These are phyloP conservation scores for Mycena floridula DNA, from an alignment of 768 basidiomycete species.

Conservation along the genomic window DNA sequence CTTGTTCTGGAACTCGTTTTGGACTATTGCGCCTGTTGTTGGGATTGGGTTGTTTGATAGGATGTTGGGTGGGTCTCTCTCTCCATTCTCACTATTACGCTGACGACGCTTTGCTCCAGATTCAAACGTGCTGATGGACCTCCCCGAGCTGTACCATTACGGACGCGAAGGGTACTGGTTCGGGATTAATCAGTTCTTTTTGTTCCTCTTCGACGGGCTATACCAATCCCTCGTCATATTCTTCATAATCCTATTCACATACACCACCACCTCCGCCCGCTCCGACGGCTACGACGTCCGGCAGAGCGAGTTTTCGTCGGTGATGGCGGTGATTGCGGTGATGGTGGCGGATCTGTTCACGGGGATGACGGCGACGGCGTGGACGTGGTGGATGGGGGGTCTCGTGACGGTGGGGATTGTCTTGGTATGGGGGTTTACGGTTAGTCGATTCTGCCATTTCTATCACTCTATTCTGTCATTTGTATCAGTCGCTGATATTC, in stretches of 20 bases:
- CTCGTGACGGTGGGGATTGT: conserved; percentile 75
- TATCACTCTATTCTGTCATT: neutral
- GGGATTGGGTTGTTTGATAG: conserved; percentile 97
- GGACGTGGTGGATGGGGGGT: conserved; percentile 93
- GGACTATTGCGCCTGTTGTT: conserved; percentile 90
- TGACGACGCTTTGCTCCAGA: conserved; percentile 34
- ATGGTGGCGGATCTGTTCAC: conserved; percentile 80
- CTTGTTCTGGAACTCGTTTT: conserved; percentile 98
- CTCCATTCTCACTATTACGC: too few species aligned
- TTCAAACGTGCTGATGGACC: conserved; percentile 80
- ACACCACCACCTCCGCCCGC: conserved; percentile 66
- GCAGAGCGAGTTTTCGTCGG: conserved; percentile 81
- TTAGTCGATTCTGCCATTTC: conserved; percentile 28
- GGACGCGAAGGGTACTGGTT: conserved; percentile 86
- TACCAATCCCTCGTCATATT: conserved; percentile 88
- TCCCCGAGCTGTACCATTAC: conserved; percentile 87
- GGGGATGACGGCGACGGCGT: conserved; percentile 80
- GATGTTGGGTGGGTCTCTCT: conserved; percentile 57
- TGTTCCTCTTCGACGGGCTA: conserved; percentile 86
- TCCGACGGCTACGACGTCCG: conserved; percentile 71
- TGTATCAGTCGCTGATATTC: neutral
- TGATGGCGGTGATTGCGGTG: conserved; percentile 84
- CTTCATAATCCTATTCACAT: conserved; percentile 83
- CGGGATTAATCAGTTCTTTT: conserved; percentile 60
- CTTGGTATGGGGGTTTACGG: conserved; percentile 77